Evolutionary conservation across 2,329 filamentous ascomycete species (phyloP).

Genomic region (Lasiodiplodia citricola): DNA sequence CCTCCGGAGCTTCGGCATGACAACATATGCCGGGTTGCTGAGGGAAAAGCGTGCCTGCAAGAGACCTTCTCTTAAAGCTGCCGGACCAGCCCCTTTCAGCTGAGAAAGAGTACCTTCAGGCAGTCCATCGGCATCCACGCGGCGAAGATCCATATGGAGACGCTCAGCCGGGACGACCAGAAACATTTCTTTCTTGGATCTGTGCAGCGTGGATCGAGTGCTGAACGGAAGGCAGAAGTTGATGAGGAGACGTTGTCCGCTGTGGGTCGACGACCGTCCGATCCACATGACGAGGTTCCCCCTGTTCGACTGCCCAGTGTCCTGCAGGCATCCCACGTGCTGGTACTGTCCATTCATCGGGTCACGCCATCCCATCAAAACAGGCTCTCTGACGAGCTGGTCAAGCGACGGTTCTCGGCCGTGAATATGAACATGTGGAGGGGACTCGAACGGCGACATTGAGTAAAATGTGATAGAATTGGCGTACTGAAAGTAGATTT

Average conservation of each 20-base stretch:
- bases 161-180: slow-evolving; percentile 6
- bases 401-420: neutral
- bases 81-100: neutral
- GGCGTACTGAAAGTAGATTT: no score
- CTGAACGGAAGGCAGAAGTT: neutral
- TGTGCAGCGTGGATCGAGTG: slow-evolving; percentile 3
- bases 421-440: neutral
- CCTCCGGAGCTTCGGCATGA: slow-evolving; percentile 10
- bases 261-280: neutral
- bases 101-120: neutral
- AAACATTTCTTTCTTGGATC: slow-evolving; percentile 1
- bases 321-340: neutral
- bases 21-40: neutral
- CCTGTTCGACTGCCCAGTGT: neutral
- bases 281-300: neutral
- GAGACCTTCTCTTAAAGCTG: neutral
- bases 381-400: neutral
- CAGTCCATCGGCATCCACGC: neutral
- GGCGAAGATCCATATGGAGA: neutral
- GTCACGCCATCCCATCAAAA: slow-evolving; percentile 4
- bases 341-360: neutral
- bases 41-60: slow-evolving; percentile 9
- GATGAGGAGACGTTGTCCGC: slow-evolving; percentile 5
- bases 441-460: neutral
- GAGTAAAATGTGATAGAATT: neutral